These are phyloP conservation scores for Draba incana DNA, from an alignment of 345 rosid genomes.

Conservation along the genomic window DNA sequence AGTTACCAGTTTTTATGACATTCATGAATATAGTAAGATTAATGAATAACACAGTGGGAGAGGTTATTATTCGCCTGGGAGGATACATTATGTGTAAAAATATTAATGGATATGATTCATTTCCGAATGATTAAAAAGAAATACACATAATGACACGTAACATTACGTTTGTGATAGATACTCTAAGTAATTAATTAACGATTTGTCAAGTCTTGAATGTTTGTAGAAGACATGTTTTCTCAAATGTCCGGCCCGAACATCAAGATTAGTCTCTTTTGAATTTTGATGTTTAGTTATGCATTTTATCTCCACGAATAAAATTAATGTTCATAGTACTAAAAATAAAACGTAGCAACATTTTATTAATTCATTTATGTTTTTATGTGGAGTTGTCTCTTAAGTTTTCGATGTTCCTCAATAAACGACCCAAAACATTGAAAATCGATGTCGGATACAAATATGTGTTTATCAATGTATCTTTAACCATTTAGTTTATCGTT, in stretches of 20 bases:
- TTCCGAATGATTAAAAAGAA: background rate
- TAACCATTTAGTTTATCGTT: background rate
- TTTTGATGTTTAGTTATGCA: background rate
- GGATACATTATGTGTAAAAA: background rate
- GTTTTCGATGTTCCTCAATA: constrained; percentile 10
- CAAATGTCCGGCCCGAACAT: constrained; percentile 11
- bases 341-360: background rate
- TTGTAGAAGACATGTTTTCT: constrained; percentile 32
- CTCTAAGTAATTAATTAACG: constrained; percentile 11
- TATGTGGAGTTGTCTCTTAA: constrained; percentile 13
- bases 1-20: constrained; percentile 15
- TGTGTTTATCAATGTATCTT: constrained; percentile 3
- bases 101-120: background rate
- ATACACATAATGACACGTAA: background rate
- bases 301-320: background rate
- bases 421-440: constrained; percentile 26
- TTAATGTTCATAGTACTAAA: background rate
- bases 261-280: constrained; percentile 16
- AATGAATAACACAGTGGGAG: background rate
- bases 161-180: background rate
- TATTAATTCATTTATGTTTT: background rate
- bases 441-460: constrained; percentile 12
- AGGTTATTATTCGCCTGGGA: constrained; percentile 4
- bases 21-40: constrained; percentile 10
- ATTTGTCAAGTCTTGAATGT: constrained; percentile 23